Percentiles rank a stretch among this genome's conserved stretches.
Evolutionary conservation across 169 alveolate genomes (phyloP).

Genomic region (Cryptosporidium tyzzeri): DNA sequence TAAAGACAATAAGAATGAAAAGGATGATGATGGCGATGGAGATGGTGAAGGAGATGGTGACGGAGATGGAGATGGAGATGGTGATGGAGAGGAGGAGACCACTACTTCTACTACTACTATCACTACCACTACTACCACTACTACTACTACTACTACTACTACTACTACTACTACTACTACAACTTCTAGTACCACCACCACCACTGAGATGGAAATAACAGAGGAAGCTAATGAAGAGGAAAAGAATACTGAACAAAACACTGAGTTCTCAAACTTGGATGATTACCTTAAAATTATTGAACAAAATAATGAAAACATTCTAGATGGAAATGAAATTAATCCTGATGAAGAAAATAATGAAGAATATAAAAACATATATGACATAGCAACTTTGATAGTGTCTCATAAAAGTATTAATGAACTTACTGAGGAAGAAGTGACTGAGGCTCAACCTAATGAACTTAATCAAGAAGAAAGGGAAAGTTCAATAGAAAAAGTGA

Average conservation of each 20-base stretch:
- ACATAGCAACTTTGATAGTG: conserved; percentile 32
- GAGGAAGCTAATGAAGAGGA: background rate
- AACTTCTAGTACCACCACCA: conserved; percentile 42
- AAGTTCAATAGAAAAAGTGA: background rate
- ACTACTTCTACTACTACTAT: conserved; percentile 61
- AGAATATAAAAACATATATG: conserved; percentile 37
- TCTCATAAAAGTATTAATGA: conserved; percentile 15
- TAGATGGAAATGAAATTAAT: background rate
- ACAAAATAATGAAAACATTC: background rate
- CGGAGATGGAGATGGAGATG: too few species aligned
- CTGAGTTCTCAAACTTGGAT: conserved; percentile 2
- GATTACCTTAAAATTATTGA: conserved; percentile 37
- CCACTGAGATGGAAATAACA: background rate
- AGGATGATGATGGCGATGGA: background rate
- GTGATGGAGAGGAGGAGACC: too few species aligned
- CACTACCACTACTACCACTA: conserved; percentile 59
- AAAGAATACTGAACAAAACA: background rate
- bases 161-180: conserved; percentile 63
- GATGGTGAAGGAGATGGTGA: too few species aligned
- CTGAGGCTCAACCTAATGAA: background rate
- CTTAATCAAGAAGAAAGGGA: background rate
- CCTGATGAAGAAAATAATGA: conserved; percentile 21
- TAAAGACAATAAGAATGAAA: background rate
- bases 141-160: conserved; percentile 55
- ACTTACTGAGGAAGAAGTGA: background rate